These are phyloP conservation scores for Cenchrus purpureus DNA, from an alignment of 176 grass and related monocot genomes.

Conservation along the genomic window DNA sequence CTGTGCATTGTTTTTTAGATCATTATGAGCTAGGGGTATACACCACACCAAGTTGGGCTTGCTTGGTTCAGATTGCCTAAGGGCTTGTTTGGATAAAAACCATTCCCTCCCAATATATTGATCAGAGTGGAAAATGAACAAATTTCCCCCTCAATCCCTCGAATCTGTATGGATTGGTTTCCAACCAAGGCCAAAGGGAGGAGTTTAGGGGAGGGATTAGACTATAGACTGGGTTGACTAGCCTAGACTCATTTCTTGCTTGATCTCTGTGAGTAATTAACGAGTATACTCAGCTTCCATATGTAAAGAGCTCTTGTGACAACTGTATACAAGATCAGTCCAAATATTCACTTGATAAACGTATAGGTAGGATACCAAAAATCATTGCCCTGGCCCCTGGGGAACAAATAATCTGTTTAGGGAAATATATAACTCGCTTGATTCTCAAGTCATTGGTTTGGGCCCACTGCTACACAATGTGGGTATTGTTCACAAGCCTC, in stretches of 20 bases:
- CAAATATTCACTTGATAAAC: neutral
- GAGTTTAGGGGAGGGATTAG: neutral
- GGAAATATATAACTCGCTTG: too few relatives aligned
- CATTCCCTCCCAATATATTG: too few relatives aligned
- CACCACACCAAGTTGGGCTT: neutral
- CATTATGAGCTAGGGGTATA: neutral
- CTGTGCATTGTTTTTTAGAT: constrained; percentile 10
- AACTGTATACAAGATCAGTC: constrained; percentile 5
- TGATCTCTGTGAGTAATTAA: neutral
- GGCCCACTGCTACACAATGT: neutral
- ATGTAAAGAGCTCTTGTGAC: neutral
- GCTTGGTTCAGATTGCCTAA: too few relatives aligned
- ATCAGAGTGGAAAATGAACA: too few relatives aligned
- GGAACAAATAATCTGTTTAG: neutral
- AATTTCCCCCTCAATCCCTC: too few relatives aligned
- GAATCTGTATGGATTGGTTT: too few relatives aligned
- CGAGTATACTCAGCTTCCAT: too few relatives aligned
- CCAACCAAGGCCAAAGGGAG: neutral
- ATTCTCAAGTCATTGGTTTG: neutral
- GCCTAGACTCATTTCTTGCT: neutral
- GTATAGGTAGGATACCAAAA: neutral
- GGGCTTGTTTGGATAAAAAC: too few relatives aligned
- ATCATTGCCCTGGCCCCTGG: neutral
- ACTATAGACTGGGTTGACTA: neutral
- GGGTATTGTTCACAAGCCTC: neutral